Percentiles rank a stretch among this genome's conserved stretches.
phyloP scores from a whole-genome alignment of 164 flowering plant species.

The Tetracentron sinense region DNA sequence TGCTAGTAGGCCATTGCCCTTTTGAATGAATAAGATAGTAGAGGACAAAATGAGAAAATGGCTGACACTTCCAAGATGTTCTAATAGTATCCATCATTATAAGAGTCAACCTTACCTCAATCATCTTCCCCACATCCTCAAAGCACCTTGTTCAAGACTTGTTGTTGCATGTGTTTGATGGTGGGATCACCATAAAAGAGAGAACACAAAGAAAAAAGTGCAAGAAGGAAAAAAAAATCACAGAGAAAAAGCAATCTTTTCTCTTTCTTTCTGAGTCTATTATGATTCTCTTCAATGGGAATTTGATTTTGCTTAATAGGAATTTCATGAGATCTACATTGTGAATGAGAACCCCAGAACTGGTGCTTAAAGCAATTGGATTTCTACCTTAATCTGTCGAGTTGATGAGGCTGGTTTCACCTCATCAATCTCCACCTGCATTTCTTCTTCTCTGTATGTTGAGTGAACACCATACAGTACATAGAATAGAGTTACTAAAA shows the following conservation, averaged over 20 bases:
- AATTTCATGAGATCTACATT: constrained; percentile 21
- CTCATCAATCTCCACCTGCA: constrained; percentile 26
- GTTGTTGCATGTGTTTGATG: neutral
- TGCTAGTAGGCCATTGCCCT: too few relatives aligned
- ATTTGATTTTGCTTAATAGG: constrained; percentile 20
- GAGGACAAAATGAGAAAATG: neutral
- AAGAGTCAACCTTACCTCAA: constrained; percentile 6
- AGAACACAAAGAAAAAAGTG: constrained; percentile 4
- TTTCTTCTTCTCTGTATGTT: constrained; percentile 60
- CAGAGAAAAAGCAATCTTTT: constrained; percentile 2
- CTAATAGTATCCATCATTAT: constrained; percentile 10
- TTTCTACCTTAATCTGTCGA: constrained; percentile 45
- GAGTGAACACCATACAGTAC: constrained; percentile 80
- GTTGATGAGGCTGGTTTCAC: constrained; percentile 23
- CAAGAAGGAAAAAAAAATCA: constrained; percentile 3
- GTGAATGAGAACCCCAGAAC: neutral
- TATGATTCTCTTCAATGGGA: neutral
- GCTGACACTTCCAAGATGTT: neutral
- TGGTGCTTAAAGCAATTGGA: constrained; percentile 24
- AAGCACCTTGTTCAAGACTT: constrained; percentile 2
- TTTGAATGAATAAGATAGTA: too few relatives aligned
- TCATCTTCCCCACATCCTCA: constrained; percentile 15
- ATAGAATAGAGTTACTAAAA: constrained; percentile 54
- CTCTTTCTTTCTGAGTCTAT: neutral
- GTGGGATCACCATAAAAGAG: constrained; percentile 9